These are phyloP conservation scores for Diaporthe vaccinii DNA, from an alignment of 2,329 filamentous ascomycete species.

Conservation along the genomic window DNA sequence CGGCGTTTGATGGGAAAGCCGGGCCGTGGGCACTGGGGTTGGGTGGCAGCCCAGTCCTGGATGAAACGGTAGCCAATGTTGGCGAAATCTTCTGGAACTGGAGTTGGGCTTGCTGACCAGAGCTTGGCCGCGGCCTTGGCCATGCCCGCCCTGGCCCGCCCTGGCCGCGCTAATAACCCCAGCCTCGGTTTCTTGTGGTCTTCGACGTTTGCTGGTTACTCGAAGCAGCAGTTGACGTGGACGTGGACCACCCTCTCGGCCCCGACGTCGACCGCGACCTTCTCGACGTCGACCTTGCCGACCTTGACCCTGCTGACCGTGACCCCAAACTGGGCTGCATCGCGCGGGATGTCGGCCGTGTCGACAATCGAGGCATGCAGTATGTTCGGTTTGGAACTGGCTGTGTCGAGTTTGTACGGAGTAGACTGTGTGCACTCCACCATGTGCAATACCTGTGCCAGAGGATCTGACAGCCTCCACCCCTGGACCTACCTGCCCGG, in stretches of 20 bases:
- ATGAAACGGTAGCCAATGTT: conserved; percentile 33
- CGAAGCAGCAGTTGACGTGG: not conserved
- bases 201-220: not conserved
- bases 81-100: conserved; percentile 33
- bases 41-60: conserved; percentile 32
- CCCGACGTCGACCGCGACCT: not conserved
- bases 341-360: conserved; percentile 16
- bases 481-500: conserved; percentile 1
- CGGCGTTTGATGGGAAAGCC: conserved; percentile 31
- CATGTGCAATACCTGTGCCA: not conserved
- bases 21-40: conserved; percentile 29
- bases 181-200: conserved; percentile 20
- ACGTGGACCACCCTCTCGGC: not conserved
- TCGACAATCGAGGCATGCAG: not conserved
- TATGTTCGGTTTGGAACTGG: not conserved
- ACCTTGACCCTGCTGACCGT: not conserved
- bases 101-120: conserved; percentile 20
- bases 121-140: conserved; percentile 17
- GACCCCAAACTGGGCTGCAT: conserved; percentile 9
- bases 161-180: not conserved
- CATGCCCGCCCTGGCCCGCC: conserved; percentile 8
- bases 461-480: not conserved
- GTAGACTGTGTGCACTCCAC: not conserved
- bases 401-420: not conserved
- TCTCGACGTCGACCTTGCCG: not conserved